phyloP scores from a whole-genome alignment of 306 rosid genomes.

The Mimosa pudica region DNA sequence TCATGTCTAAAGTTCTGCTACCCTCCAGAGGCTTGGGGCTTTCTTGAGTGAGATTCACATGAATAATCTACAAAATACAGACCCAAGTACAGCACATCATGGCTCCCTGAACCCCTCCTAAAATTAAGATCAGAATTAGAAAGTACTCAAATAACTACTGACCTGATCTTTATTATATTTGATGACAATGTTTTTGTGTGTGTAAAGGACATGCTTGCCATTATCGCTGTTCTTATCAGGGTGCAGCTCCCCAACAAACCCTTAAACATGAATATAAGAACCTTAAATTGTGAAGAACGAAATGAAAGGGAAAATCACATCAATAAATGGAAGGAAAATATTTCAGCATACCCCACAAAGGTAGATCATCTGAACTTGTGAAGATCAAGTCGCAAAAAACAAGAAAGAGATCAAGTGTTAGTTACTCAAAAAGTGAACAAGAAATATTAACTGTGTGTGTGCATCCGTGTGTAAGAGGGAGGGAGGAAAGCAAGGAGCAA shows the following conservation, averaged over 20 bases:
- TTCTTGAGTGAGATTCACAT: conserved; percentile 88
- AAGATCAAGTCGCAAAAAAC: conserved; percentile 33
- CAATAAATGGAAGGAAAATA: conserved; percentile 27
- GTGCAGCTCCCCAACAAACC: conserved; percentile 88
- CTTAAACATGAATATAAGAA: conserved; percentile 48
- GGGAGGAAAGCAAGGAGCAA: conserved; percentile 16
- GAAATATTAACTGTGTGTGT: not conserved
- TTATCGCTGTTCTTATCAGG: conserved; percentile 78
- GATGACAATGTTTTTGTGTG: conserved; percentile 75
- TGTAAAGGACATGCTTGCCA: conserved; percentile 82
- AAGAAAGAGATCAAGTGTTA: no score
- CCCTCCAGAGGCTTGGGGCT: conserved; percentile 74
- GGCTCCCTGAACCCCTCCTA: conserved; percentile 28
- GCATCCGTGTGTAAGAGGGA: not conserved
- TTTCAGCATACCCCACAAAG: conserved; percentile 85
- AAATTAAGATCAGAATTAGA: conserved; percentile 16
- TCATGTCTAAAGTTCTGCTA: conserved; percentile 69
- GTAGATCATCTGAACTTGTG: conserved; percentile 87
- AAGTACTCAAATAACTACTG: conserved; percentile 35
- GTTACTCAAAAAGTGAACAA: conserved; percentile 9
- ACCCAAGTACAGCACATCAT: conserved; percentile 30
- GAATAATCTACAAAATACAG: conserved; percentile 73
- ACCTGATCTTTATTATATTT: conserved; percentile 98
- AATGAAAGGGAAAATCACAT: conserved; percentile 31
- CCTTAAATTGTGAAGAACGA: conserved; percentile 30